Conservation (phyloP, 2,329 filamentous ascomycete genomes). For the Colletotrichum lupini region DNA sequence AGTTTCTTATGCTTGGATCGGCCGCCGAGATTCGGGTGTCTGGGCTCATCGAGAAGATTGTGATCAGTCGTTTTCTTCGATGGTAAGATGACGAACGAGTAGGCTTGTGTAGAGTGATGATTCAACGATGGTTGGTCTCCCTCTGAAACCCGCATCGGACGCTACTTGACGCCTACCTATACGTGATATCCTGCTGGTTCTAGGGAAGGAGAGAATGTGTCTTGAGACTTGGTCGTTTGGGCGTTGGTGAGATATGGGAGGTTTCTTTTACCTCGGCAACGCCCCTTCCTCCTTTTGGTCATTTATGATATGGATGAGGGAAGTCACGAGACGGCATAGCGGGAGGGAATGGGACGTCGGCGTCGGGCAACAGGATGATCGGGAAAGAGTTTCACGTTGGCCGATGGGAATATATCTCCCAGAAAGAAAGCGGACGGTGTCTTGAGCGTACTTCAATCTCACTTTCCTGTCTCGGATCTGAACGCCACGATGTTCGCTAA, state of each 20-base stretch:
- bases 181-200: background rate
- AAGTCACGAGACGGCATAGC: conserved; percentile 10
- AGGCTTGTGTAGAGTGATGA: background rate
- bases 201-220: background rate
- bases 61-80: conserved; percentile 21
- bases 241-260: background rate
- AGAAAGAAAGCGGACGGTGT: conserved; percentile 20
- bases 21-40: background rate
- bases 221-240: background rate
- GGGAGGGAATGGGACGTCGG: background rate
- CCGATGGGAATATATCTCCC: background rate
- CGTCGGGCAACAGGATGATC: background rate
- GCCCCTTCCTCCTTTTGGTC: conserved; percentile 14
- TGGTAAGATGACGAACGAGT: background rate
- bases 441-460: background rate
- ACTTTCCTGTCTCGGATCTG: conserved; percentile 20
- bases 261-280: background rate
- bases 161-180: background rate
- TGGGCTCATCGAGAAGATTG: conserved; percentile 2
- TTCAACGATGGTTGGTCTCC: background rate
- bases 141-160: background rate
- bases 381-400: background rate
- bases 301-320: conserved; percentile 24
- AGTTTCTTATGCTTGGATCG: conserved; percentile 4
- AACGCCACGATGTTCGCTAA: background rate